A percentile compares a stretch with the other conserved stretches of the same genome.
These are phyloP conservation scores for Clarireedia homoeocarpa DNA, from an alignment of 2,329 filamentous ascomycete species.

Conservation along the genomic window DNA sequence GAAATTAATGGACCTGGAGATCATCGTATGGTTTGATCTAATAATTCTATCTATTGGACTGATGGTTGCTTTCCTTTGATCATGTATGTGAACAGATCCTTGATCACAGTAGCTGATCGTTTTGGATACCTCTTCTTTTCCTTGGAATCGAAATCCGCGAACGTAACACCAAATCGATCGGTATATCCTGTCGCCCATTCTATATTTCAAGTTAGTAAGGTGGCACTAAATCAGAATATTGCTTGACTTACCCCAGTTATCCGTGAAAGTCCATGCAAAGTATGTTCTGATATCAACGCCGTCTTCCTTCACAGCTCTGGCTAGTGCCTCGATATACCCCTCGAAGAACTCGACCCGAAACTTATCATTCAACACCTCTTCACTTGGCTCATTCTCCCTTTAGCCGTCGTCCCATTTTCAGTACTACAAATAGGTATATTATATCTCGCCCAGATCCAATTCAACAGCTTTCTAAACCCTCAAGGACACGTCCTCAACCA, in stretches of 20 bases:
- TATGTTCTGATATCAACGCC: constrained; percentile 72
- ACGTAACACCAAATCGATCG: constrained; percentile 76
- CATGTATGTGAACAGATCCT: constrained; percentile 61
- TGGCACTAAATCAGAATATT: not conserved
- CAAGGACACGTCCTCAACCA: constrained; percentile 70
- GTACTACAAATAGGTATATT: constrained; percentile 75
- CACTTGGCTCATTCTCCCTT: constrained; percentile 66
- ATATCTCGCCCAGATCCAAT: constrained; percentile 72
- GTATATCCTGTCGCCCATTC: constrained; percentile 66
- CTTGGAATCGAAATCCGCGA: constrained; percentile 64
- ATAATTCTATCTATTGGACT: too few species aligned
- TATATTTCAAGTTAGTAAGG: not conserved
- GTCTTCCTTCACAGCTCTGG: constrained; percentile 61
- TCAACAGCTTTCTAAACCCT: constrained; percentile 69
- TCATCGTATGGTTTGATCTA: not conserved
- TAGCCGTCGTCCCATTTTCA: constrained; percentile 77
- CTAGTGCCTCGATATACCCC: constrained; percentile 68
- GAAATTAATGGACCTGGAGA: not conserved
- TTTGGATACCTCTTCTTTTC: constrained; percentile 74
- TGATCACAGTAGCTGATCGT: constrained; percentile 68
- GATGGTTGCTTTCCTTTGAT: constrained; percentile 46
- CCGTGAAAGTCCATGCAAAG: constrained; percentile 79
- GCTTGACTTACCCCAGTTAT: constrained; percentile 32
- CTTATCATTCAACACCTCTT: constrained; percentile 67
- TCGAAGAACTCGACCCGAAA: constrained; percentile 74